Base-by-base conservation (phyloP, 176 grass and related monocot genomes). In the Saccharum spontaneum region DNA sequence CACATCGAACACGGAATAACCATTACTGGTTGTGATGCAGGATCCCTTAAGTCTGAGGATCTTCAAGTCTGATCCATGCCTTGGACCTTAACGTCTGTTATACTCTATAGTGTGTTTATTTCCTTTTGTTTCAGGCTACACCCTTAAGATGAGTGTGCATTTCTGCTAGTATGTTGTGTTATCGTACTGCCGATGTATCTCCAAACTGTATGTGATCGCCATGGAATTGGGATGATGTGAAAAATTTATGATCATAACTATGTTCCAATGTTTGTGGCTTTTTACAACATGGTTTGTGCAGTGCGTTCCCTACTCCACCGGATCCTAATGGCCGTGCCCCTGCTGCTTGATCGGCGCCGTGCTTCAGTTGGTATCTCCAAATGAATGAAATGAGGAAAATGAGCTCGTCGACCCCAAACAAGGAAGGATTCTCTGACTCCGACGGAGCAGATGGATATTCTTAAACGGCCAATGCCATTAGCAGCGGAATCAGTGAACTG, bases 1-100 rank as follows among this genome's bases (percentile, higher is more conserved):
- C 54, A 60, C 92, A 55, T 94, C 93, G 16, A 77, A 36, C 43
- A 66, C 75, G 16, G 38, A 76, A 50, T 91, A 81, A 87, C 63
- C 34, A 44, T 61, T 69, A n/a, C 10, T 34, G 34, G 8, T n/a
- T 3, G 0, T 30, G 17, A 73, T 4, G 89, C 20, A 30, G 48
- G 67, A 37, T 5, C 36, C 36, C 4, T 37, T 34, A 34, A 34
- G 33, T 34, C 33, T 34, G 33, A 38, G 37, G 37, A 38, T 38
- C 37, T 38, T 38, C 6, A 38, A 38, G 37, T 38, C 37, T 38
- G 37, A 38, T 38, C 37, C 37, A 38, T 38, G 37, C 5, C 37
- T 37, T 70, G 70, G 68, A 80, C 50, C 34, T 82, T 24, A 82
- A 69, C 82, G 45, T 12, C 62, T 82, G 65, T 1, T 69, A 22